Evolutionary conservation across 169 alveolate genomes (phyloP).

Genomic region (Plasmodium vivax): DNA sequence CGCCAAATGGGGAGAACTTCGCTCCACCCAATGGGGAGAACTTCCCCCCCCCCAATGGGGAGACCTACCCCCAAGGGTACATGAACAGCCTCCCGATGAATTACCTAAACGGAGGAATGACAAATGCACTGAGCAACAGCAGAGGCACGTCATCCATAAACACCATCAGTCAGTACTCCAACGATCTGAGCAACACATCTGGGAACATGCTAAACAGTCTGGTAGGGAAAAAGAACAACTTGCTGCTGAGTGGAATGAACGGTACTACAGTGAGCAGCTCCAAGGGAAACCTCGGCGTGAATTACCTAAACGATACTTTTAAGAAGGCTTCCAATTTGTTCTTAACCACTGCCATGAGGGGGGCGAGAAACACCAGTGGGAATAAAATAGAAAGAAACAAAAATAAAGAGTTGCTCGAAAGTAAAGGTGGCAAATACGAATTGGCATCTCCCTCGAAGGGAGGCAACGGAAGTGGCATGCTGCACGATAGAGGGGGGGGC

Average conservation of each 20-base stretch:
- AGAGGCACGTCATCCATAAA: background rate
- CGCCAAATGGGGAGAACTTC: background rate
- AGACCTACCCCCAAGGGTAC: background rate
- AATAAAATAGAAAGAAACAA: background rate
- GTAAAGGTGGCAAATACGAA: background rate
- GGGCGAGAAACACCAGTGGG: background rate
- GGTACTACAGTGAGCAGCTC: background rate
- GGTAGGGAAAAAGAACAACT: background rate
- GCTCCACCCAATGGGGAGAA: background rate
- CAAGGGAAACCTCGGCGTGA: background rate
- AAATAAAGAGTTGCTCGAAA: background rate
- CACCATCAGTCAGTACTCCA: background rate
- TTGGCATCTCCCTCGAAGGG: background rate
- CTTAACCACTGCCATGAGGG: background rate
- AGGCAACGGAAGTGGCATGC: background rate
- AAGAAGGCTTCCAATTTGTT: background rate
- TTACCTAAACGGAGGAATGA: constrained; percentile 3
- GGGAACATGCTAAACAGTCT: background rate
- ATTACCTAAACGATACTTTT: background rate
- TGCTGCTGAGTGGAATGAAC: background rate
- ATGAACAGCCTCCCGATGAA: background rate
- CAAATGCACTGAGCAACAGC: background rate
- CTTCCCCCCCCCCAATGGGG: background rate
- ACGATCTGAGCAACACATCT: background rate
- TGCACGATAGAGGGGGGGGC: background rate